These are phyloP conservation scores for Lagenidium sp. DNA, from an alignment of 352 stramenopile species.

Conservation along the genomic window DNA sequence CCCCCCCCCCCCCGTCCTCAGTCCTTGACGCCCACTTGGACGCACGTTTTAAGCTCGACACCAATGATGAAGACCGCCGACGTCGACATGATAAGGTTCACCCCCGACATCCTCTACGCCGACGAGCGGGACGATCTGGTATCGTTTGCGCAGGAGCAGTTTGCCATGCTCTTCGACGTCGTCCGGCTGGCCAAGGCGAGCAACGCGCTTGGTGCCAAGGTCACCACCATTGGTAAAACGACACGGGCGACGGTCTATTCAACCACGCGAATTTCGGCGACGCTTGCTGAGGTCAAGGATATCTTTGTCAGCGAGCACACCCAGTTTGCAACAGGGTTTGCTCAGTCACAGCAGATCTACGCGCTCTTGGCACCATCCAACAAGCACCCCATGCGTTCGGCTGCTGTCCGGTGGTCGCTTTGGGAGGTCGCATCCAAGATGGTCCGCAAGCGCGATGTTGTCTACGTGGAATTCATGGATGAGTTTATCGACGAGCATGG, in stretches of 20 bases:
- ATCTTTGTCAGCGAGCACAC: slow-evolving; percentile 54
- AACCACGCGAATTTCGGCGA: slow-evolving; percentile 34
- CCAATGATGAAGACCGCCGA: slow-evolving; percentile 7
- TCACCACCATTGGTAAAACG: slow-evolving; percentile 33
- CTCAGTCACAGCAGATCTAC: slow-evolving; percentile 51
- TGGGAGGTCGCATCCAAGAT: slow-evolving; percentile 53
- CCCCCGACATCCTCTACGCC: slow-evolving; percentile 12
- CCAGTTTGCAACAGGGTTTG: slow-evolving; percentile 48
- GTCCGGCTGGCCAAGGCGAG: slow-evolving; percentile 4
- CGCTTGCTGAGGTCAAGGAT: slow-evolving; percentile 39
- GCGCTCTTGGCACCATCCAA: slow-evolving; percentile 28
- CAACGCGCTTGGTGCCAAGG: slow-evolving; percentile 17
- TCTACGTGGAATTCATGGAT: slow-evolving; percentile 66
- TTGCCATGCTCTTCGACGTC: slow-evolving; percentile 13
- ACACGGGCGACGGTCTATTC: slow-evolving; percentile 44
- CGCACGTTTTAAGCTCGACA: too few species aligned
- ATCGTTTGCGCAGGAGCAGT: slow-evolving; percentile 14
- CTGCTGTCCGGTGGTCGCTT: slow-evolving; percentile 50
- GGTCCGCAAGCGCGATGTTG: slow-evolving; percentile 42
- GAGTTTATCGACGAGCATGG: slow-evolving; percentile 46
- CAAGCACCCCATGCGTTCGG: slow-evolving; percentile 41
- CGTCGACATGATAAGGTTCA: slow-evolving; percentile 10
- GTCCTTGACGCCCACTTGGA: too few species aligned
- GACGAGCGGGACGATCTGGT: slow-evolving; percentile 13
- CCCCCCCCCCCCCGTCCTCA: too few species aligned